phyloP scores from a whole-genome alignment of 495 filamentous ascomycete species.

The Penicillium steckii region DNA sequence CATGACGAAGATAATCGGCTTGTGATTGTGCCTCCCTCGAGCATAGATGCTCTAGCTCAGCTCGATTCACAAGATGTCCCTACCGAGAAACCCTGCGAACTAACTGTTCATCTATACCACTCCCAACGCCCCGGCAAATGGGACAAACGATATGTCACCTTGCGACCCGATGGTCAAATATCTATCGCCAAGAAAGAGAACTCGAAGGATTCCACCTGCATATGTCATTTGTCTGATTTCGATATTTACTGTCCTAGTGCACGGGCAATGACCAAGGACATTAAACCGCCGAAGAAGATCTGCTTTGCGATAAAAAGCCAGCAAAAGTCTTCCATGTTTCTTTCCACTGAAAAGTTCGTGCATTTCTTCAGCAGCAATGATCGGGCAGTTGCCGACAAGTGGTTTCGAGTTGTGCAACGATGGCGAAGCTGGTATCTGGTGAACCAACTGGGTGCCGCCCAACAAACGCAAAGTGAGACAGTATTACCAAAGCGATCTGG shows the following conservation, averaged over 20 bases:
- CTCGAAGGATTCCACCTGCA: conserved; percentile 55
- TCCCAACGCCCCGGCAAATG: conserved; percentile 79
- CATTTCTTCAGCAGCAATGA: conserved; percentile 90
- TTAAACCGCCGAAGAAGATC: conserved; percentile 73
- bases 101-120: conserved; percentile 71
- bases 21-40: conserved; percentile 53
- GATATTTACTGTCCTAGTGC: conserved; percentile 80
- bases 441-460: conserved; percentile 55
- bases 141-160: conserved; percentile 79
- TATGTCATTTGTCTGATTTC: conserved; percentile 91
- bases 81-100: conserved; percentile 56
- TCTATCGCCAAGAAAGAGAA: conserved; percentile 65
- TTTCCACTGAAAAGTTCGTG: conserved; percentile 78
- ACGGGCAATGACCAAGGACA: conserved; percentile 56
- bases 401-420: conserved; percentile 66
- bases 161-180: conserved; percentile 75
- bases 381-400: conserved; percentile 58
- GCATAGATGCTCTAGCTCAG: conserved; percentile 42
- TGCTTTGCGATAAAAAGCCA: conserved; percentile 93
- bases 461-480: conserved; percentile 30
- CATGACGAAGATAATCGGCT: conserved; percentile 70
- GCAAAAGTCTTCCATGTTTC: conserved; percentile 83
- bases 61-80: conserved; percentile 55
- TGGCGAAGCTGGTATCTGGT: conserved; percentile 92
- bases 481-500: conserved; percentile 12